These are phyloP conservation scores for Pseudogymnoascus sp. DNA, from an alignment of 2,329 filamentous ascomycete genomes.

Conservation along the genomic window DNA sequence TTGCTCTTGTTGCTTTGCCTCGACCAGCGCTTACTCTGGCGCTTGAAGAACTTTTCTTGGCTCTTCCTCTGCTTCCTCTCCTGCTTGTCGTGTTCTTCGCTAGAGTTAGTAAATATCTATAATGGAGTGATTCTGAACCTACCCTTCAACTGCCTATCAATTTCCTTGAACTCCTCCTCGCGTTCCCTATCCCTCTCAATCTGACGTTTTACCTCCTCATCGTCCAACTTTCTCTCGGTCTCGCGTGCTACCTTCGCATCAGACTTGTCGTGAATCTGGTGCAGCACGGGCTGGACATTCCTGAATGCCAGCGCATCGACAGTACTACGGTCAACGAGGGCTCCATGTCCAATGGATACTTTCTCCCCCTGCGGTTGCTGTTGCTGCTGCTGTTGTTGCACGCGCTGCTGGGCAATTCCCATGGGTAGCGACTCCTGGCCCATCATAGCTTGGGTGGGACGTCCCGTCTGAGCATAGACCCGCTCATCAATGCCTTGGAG, in stretches of 20 bases:
- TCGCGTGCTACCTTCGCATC: conserved; percentile 63
- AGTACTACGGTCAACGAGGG: conserved; percentile 68
- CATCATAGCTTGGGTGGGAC: conserved; percentile 58
- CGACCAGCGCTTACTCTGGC: conserved; percentile 43
- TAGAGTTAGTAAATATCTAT: neutral
- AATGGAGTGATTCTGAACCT: conserved; percentile 26
- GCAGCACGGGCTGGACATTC: conserved; percentile 72
- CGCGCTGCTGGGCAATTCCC: conserved; percentile 44
- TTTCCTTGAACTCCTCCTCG: conserved; percentile 46
- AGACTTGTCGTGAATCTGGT: conserved; percentile 75
- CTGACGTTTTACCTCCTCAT: conserved; percentile 56
- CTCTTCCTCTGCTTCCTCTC: conserved; percentile 35
- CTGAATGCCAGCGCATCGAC: conserved; percentile 72
- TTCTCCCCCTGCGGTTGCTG: conserved; percentile 27
- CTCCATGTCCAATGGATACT: conserved; percentile 70
- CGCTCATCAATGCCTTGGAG: conserved; percentile 76
- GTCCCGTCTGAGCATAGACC: conserved; percentile 68
- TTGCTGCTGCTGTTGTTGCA: conserved; percentile 36
- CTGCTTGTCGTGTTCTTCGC: conserved; percentile 27
- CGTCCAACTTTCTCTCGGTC: conserved; percentile 53
- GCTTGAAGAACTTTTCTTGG: conserved; percentile 44
- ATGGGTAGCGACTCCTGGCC: conserved; percentile 69
- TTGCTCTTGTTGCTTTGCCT: conserved; percentile 27
- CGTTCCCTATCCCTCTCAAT: conserved; percentile 48
- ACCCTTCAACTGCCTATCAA: conserved; percentile 52